These are phyloP conservation scores for Penicillium thymicola DNA, from an alignment of 2,329 filamentous ascomycete genomes.

Conservation along the genomic window DNA sequence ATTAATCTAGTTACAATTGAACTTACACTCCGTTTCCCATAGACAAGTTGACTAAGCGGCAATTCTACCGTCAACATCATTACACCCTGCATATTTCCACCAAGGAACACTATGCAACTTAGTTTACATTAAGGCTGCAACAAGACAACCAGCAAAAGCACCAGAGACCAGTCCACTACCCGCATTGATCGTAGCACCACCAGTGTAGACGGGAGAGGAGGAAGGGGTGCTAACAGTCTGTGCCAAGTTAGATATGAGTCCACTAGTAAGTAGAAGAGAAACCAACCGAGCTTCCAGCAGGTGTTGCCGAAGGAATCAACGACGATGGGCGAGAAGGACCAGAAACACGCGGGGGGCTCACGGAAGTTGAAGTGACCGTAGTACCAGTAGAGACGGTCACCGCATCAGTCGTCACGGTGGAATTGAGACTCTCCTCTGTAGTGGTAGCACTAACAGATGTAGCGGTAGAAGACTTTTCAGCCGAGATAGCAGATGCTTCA, in stretches of 20 bases:
- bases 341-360: not conserved
- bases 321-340: not conserved
- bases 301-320: not conserved
- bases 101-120: no score
- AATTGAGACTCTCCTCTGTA: not conserved
- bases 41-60: no score
- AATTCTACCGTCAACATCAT: no score
- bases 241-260: not conserved
- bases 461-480: not conserved
- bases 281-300: not conserved
- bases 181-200: not conserved
- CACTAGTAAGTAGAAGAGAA: not conserved
- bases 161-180: not conserved
- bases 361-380: not conserved
- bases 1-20: no score
- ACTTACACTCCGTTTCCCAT: no score
- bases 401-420: not conserved
- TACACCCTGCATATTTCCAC: not conserved
- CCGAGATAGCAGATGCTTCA: not conserved
- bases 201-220: not conserved
- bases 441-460: not conserved
- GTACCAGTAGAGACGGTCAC: not conserved
- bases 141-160: not conserved
- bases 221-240: not conserved
- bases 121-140: not conserved